phyloP scores from a whole-genome alignment of 2,329 filamentous ascomycete species.

The Epichloe brachyelytri region DNA sequence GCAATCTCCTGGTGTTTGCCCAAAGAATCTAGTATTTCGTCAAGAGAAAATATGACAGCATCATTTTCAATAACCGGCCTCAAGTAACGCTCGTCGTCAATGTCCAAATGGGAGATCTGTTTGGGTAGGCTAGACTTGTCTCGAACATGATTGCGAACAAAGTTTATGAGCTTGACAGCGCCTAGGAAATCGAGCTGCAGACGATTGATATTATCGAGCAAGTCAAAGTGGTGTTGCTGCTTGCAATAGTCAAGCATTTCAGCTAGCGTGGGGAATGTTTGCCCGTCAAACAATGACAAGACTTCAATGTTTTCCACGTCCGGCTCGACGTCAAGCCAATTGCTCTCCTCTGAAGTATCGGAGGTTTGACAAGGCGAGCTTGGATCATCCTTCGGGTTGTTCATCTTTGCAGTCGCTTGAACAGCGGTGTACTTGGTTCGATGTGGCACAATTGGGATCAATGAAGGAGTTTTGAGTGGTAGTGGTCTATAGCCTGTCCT shows the following conservation, averaged over 20 bases:
- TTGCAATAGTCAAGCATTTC: conserved; percentile 59
- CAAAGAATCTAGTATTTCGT: conserved; percentile 46
- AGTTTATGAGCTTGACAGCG: conserved; percentile 64
- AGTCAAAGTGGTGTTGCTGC: conserved; percentile 53
- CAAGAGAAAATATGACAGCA: conserved; percentile 73
- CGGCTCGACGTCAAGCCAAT: conserved; percentile 43
- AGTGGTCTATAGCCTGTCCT: no score
- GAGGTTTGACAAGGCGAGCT: conserved; percentile 15
- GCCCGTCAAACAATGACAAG: conserved; percentile 55
- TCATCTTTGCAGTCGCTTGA: background rate
- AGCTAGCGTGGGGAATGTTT: conserved; percentile 48
- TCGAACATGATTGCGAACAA: conserved; percentile 36
- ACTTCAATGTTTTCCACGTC: conserved; percentile 51
- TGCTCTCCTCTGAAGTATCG: conserved; percentile 28
- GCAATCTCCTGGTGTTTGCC: conserved; percentile 27
- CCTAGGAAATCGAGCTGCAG: conserved; percentile 59
- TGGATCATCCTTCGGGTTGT: background rate
- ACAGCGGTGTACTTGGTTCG: no score
- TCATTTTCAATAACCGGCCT: conserved; percentile 82
- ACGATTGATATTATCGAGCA: conserved; percentile 43
- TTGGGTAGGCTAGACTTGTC: conserved; percentile 35
- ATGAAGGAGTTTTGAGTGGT: no score
- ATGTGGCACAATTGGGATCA: no score
- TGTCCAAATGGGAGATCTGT: conserved; percentile 45
- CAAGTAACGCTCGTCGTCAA: conserved; percentile 70